Evolutionary conservation across 768 basidiomycete genomes (phyloP).

Genomic region (Boletus rufocinnamomeus): DNA sequence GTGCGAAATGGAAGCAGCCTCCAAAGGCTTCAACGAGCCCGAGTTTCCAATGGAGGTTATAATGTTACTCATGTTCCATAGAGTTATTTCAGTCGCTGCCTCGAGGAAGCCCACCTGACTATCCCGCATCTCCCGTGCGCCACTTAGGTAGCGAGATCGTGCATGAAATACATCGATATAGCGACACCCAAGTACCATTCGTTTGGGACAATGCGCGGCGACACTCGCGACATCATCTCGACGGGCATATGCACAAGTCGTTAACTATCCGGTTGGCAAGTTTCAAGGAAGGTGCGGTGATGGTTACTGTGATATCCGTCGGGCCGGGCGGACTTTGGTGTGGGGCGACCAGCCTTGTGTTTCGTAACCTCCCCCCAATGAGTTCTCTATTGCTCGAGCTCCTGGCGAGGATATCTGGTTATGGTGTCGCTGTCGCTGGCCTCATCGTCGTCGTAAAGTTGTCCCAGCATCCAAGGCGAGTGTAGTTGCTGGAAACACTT

Average conservation of each 20-base stretch:
- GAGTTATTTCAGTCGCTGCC: not conserved
- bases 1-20: not conserved
- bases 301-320: too few relatives aligned
- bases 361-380: not conserved
- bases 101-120: not conserved
- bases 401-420: not conserved
- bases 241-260: not conserved
- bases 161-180: not conserved
- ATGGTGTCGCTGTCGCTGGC: not conserved
- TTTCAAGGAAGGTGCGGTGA: not conserved
- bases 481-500: too few relatives aligned
- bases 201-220: not conserved
- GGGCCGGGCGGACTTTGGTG: too few relatives aligned
- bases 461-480: conserved; percentile 8
- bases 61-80: not conserved
- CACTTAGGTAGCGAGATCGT: not conserved
- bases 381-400: not conserved
- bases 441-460: conserved; percentile 1
- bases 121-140: not conserved
- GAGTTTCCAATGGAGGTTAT: not conserved
- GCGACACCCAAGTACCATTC: not conserved
- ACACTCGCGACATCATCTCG: not conserved
- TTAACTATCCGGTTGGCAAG: not conserved
- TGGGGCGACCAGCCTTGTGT: too few relatives aligned
- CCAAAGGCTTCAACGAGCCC: not conserved